Evolutionary conservation across 2,329 filamentous ascomycete genomes (phyloP).

Genomic region (Aspergillus jensenii): DNA sequence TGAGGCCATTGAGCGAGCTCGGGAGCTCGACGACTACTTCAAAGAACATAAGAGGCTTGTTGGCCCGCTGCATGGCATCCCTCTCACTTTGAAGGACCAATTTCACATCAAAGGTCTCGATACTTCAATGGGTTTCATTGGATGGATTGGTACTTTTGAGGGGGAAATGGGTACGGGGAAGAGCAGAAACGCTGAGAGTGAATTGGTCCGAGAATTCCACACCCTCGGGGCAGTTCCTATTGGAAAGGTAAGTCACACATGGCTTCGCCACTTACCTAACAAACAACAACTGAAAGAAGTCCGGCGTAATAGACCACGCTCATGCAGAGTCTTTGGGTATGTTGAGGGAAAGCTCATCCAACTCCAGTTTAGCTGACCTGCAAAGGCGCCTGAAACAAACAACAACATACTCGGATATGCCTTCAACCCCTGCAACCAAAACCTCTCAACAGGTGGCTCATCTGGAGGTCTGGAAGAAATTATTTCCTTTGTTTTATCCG

Average conservation of each 20-base stretch:
- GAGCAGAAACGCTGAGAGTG: slow-evolving; percentile 1
- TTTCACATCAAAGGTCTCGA: slow-evolving; percentile 10
- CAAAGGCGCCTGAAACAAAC: slow-evolving; percentile 10
- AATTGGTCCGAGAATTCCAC: slow-evolving; percentile 8
- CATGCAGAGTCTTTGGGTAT: slow-evolving; percentile 11
- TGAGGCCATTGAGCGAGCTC: slow-evolving; percentile 7
- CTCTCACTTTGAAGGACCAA: slow-evolving; percentile 8
- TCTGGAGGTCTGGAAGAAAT: slow-evolving; percentile 7
- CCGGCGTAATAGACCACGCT: slow-evolving; percentile 6
- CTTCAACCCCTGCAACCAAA: slow-evolving; percentile 9
- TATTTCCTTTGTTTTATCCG: background rate
- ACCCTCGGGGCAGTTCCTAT: slow-evolving; percentile 9
- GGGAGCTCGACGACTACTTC: slow-evolving; percentile 4
- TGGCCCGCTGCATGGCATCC: slow-evolving; percentile 8
- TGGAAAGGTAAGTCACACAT: slow-evolving; percentile 8
- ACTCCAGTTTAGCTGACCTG: background rate
- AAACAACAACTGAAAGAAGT: slow-evolving; percentile 6
- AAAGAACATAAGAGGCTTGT: slow-evolving; percentile 3
- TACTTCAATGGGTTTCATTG: slow-evolving; percentile 9
- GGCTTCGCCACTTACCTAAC: background rate
- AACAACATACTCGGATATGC: slow-evolving; percentile 12
- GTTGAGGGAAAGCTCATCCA: background rate
- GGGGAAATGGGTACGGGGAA: slow-evolving; percentile 1
- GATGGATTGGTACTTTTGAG: slow-evolving; percentile 11
- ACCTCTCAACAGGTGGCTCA: slow-evolving; percentile 9